Evolutionary conservation across 2,329 filamentous ascomycete species (phyloP), one percentile per base, ranked within the genome.

Genomic region (Sporothrix euskadiensis): DNA sequence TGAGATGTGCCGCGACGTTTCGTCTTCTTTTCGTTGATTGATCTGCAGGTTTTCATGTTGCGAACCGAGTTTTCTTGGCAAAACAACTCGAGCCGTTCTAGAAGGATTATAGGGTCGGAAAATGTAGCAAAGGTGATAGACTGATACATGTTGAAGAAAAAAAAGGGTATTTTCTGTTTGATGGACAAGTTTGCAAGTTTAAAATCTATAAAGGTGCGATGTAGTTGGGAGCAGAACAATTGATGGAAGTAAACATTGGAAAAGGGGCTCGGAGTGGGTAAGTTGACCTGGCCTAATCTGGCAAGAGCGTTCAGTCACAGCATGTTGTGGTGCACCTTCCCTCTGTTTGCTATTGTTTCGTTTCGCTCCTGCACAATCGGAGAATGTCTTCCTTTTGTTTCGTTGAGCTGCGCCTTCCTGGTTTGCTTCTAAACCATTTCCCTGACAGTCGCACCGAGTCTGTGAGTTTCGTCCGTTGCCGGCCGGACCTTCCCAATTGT

Each of bases 1-100:
- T 41, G 44, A 26, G n/a, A 65, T 26, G 35, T 22, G 10, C 4
- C 4, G 47, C n/a, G 22, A 7, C 32, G 4, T 39, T 35, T 59
- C 30, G 12, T 22, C 52, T 19, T 63, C 9, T 47, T 39, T 12
- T 10, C 14, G 4, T 19, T 1, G 56, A 49, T 9, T 71, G 69
- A 71, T 71, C 69, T 71, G 22, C 69, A 30, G 26, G 41, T 16
- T 16, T 52, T 57, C 19, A 9, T 49, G 69, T 52, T 63, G 69
- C 39, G 41, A 61, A 16, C 69, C 69, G 19, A 49, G 35, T 49
- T 71, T 52, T 71, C n/a, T 26, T 35, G 12, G 22, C 14, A 16
- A 56, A 56, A 39, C 35, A 22, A 39, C 44, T 71, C 30, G 26
- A 52, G 39, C 49, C 65, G 30, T 63, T 63, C 52, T 22, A 14